Conservation (phyloP, 1,284 basidiomycete species). For the Papiliotrema terrestris region DNA sequence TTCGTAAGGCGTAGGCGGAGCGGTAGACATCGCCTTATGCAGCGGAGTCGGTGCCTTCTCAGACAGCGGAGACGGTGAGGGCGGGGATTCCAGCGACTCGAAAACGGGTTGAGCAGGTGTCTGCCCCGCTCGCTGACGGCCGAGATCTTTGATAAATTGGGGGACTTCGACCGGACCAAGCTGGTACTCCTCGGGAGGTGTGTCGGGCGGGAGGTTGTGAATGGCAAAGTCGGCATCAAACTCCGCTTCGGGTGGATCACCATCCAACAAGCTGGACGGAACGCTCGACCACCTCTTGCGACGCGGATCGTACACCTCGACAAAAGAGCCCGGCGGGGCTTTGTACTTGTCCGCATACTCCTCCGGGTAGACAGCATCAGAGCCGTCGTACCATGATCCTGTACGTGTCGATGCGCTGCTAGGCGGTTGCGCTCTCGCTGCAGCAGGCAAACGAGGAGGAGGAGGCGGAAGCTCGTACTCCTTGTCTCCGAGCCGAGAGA, state of each 20-base stretch:
- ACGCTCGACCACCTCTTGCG: constrained; percentile 13
- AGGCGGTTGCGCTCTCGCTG: background rate
- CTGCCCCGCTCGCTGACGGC: background rate
- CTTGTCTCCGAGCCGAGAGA: constrained; percentile 28
- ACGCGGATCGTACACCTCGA: constrained; percentile 18
- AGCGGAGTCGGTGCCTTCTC: constrained; percentile 2
- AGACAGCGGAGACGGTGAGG: background rate
- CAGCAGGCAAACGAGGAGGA: background rate
- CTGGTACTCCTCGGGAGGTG: constrained; percentile 29
- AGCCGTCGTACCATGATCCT: constrained; percentile 31
- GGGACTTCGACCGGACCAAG: background rate
- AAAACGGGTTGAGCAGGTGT: background rate
- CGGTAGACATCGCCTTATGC: too few species aligned
- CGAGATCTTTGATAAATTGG: background rate
- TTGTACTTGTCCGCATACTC: constrained; percentile 21
- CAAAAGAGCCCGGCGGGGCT: constrained; percentile 36
- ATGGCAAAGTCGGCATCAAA: constrained; percentile 39
- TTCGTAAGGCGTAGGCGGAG: background rate
- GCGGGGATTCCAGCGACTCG: background rate
- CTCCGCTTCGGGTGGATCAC: constrained; percentile 21
- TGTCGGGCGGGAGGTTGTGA: constrained; percentile 35
- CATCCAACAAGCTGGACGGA: constrained; percentile 32
- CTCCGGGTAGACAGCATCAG: constrained; percentile 30
- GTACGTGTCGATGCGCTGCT: constrained; percentile 8
- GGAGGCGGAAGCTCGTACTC: constrained; percentile 17